These are phyloP conservation scores for Populus deltoides DNA, from an alignment of 345 rosid genomes.

Conservation along the genomic window DNA sequence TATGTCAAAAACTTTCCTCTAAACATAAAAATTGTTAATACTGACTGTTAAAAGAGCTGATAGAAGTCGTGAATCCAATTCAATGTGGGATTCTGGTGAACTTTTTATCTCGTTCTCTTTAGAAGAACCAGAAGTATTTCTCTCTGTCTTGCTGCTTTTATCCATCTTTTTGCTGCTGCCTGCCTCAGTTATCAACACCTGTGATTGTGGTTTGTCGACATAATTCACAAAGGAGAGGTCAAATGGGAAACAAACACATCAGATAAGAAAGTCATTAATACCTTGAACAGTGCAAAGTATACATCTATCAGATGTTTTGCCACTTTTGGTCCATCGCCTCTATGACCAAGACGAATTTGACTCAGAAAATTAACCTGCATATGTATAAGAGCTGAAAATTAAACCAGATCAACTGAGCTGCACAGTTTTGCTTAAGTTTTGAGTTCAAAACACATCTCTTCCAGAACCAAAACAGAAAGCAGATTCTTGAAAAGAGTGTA, in stretches of 20 bases:
- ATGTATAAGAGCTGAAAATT: conserved; percentile 6
- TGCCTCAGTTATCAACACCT: conserved; percentile 73
- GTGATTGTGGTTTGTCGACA: conserved; percentile 25
- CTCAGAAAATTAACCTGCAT: conserved; percentile 90
- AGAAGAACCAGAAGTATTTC: conserved; percentile 21
- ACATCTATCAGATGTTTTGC: conserved; percentile 90
- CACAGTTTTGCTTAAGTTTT: no score
- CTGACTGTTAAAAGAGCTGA: conserved; percentile 86
- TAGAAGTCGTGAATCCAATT: conserved; percentile 87
- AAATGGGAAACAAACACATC: not conserved
- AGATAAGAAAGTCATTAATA: conserved; percentile 22
- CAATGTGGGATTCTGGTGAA: conserved; percentile 59
- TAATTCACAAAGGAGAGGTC: not conserved
- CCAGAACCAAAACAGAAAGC: not conserved
- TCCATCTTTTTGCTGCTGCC: conserved; percentile 32
- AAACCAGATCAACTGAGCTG: not conserved
- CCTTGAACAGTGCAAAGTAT: conserved; percentile 93
- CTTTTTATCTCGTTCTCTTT: conserved; percentile 41
- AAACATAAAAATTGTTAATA: conserved; percentile 5
- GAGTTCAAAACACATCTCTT: not conserved
- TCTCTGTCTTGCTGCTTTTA: conserved; percentile 28
- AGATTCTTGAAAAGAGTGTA: not conserved
- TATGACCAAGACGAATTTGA: conserved; percentile 68
- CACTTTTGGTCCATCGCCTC: conserved; percentile 86
- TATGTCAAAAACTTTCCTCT: no score